A percentile compares a stretch with the other conserved stretches of the same genome.
Conservation (phyloP, 352 stramenopile genomes). For the Globisporangium canariense region DNA sequence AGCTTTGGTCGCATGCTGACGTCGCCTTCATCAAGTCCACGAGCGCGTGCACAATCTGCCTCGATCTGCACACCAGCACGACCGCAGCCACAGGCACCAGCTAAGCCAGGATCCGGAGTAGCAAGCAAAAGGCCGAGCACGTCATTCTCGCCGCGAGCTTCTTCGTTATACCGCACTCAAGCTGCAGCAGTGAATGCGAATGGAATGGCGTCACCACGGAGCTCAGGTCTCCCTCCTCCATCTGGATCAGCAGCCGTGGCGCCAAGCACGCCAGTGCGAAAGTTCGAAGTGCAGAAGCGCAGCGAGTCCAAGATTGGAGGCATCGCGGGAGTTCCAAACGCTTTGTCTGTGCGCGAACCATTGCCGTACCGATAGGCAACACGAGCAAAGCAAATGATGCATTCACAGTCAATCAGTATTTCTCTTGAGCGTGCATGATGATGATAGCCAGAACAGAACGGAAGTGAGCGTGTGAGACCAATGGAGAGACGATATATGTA, state of each 20-base stretch:
- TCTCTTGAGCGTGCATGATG: too few relatives aligned
- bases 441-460: not conserved
- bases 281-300: conserved; percentile 52
- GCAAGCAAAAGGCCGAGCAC: conserved; percentile 32
- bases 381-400: not conserved
- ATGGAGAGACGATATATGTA: conserved; percentile 11
- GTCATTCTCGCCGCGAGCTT: conserved; percentile 36
- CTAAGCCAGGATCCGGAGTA: not conserved
- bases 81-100: conserved; percentile 1
- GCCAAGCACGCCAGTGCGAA: conserved; percentile 19
- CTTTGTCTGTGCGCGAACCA: conserved; percentile 38
- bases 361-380: conserved; percentile 50
- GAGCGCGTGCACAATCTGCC: conserved; percentile 28
- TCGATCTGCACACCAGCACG: conserved; percentile 24
- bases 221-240: conserved; percentile 11
- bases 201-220: conserved; percentile 11
- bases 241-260: not conserved
- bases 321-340: conserved; percentile 40
- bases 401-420: too few relatives aligned
- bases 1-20: conserved; percentile 8
- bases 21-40: conserved; percentile 20
- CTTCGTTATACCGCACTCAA: conserved; percentile 16
- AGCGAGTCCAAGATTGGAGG: conserved; percentile 28
- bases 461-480: not conserved
- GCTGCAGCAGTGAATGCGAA: not conserved